These are phyloP conservation scores for Malus orientalis DNA, from an alignment of 306 rosid species.

Conservation along the genomic window DNA sequence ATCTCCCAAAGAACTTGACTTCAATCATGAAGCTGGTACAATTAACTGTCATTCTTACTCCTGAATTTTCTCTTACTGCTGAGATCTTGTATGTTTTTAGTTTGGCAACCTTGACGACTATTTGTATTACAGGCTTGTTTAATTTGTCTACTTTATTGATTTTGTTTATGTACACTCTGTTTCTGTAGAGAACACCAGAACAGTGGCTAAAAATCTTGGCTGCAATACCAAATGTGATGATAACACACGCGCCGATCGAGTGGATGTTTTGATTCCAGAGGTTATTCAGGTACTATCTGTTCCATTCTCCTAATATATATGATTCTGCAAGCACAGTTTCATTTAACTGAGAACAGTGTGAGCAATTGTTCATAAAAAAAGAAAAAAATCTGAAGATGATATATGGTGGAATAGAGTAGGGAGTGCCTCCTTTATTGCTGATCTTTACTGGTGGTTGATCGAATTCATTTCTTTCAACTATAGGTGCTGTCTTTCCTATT, in stretches of 20 bases:
- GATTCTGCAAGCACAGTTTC: background rate
- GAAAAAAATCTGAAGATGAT: background rate
- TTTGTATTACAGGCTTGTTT: background rate
- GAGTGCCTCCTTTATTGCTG: background rate
- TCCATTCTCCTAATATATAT: background rate
- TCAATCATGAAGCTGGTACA: conserved; percentile 89
- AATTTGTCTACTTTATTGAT: background rate
- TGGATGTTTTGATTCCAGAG: conserved; percentile 87
- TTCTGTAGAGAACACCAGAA: conserved; percentile 77
- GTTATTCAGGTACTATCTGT: conserved; percentile 68
- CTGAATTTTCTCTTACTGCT: background rate
- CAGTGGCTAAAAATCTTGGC: conserved; percentile 85
- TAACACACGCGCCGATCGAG: conserved; percentile 34
- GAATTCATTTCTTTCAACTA: background rate
- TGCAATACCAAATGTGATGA: conserved; percentile 46
- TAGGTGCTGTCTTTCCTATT: background rate
- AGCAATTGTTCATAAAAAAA: background rate
- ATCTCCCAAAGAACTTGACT: conserved; percentile 96
- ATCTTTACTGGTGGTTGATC: background rate
- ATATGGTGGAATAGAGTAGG: background rate
- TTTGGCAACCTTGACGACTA: background rate
- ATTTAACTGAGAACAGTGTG: background rate
- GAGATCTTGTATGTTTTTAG: background rate
- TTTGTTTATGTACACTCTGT: conserved; percentile 5
- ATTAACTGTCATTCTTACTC: background rate